Evolutionary conservation across 202 grass and related monocot genomes (phyloP), one percentile per base, ranked within the genome.

Genomic region (Schoenoplectus triqueter): DNA sequence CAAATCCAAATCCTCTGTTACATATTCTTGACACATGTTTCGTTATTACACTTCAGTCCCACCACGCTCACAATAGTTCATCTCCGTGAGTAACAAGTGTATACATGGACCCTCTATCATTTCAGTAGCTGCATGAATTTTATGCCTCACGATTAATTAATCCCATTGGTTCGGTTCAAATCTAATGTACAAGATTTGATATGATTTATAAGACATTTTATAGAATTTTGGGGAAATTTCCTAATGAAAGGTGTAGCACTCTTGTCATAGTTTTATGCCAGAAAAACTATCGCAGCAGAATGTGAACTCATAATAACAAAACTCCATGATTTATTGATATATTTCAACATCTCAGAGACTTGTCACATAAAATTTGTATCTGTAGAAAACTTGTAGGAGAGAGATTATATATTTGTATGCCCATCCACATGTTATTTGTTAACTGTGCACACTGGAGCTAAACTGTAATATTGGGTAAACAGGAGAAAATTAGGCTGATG

Each of bases 11-110:
- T 60, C 6, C 20, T 59, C 11, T 78, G 74, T 78, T 78, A 41
- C 52, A 78, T 78, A 78, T 78, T 78, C 52, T 6, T 22, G 39
- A 78, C 11, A 59, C 51, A 78, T 78, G 73, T 78, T 54, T 13
- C 31, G 47, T 21, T 76, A 6, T 72, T 5, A 18, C 2, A 14
- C 11, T 8, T 6, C 3, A 20, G 69, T 73, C 69, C 47, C 69
- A 20, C 69, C n/a, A 51, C 15, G 17, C 11, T 62, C 59, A 62
- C n/a, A 69, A 15, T 44, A 69, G 22, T 62, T 5, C 6, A n/a
- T 62, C 14, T 59, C 55, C 14, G 55, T 59, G 55, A 15, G 55
- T 11, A 59, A 59, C 55, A 59, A 59, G 3, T 0, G 11, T 3
- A 15, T 59, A 2, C 55, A 3, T 31, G 50, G 7, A 14, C 55